phyloP scores from a whole-genome alignment of 2,329 filamentous ascomycete species.

The Blastomyces gilchristii region DNA sequence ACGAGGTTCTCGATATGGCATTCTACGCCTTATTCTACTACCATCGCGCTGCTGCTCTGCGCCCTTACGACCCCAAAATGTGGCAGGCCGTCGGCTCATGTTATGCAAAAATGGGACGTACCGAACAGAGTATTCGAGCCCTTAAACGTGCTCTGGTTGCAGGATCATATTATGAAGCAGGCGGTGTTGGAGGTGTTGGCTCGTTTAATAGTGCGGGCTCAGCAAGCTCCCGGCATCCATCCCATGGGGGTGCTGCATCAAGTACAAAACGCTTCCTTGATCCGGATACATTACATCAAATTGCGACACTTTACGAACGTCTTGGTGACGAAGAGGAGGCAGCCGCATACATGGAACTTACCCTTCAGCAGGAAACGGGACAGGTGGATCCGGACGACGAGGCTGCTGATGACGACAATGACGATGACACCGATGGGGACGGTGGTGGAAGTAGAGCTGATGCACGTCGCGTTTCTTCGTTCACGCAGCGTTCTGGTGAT shows the following conservation, averaged over 20 bases:
- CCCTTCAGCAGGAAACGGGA: slow-evolving; percentile 83
- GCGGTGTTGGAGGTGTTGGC: slow-evolving; percentile 22
- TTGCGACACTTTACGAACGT: slow-evolving; percentile 79
- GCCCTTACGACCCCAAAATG: slow-evolving; percentile 97
- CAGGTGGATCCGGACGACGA: slow-evolving; percentile 34
- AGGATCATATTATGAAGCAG: slow-evolving; percentile 72
- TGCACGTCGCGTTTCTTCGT: slow-evolving; percentile 19
- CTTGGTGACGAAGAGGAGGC: slow-evolving; percentile 68
- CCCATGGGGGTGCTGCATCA: slow-evolving; percentile 23
- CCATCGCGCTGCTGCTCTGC: slow-evolving; percentile 81
- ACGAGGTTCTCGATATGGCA: slow-evolving; percentile 96
- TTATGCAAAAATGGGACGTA: slow-evolving; percentile 76
- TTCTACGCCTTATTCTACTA: slow-evolving; percentile 97
- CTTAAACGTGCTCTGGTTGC: slow-evolving; percentile 85
- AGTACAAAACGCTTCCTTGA: slow-evolving; percentile 51
- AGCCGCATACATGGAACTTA: slow-evolving; percentile 91
- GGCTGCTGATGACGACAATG: slow-evolving; percentile 25
- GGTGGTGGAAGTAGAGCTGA: slow-evolving; percentile 41
- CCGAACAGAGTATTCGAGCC: slow-evolving; percentile 86
- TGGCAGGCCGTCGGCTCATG: slow-evolving; percentile 95
- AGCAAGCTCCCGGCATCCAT: slow-evolving; percentile 30
- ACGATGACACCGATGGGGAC: slow-evolving; percentile 25
- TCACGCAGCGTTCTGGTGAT: slow-evolving; percentile 24
- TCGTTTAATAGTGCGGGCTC: slow-evolving; percentile 32
- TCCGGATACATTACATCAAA: slow-evolving; percentile 80